Base-by-base conservation (phyloP, 306 rosid genomes). In the Dalbergia cultrata region DNA sequence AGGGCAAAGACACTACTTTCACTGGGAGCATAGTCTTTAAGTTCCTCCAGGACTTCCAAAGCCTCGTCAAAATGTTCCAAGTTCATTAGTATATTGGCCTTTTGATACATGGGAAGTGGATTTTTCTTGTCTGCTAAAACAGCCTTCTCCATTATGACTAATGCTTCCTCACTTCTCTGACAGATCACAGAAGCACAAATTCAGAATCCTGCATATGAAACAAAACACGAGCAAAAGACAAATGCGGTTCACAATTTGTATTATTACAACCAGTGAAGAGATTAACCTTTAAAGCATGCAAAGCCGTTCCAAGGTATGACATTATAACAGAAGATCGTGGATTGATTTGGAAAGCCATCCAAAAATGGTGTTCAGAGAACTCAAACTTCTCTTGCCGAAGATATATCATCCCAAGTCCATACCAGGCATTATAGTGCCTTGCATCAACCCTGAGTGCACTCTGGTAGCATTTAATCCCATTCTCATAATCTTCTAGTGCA, bases 21-120 rank as follows among this genome's bases (percentile, higher is more conserved):
- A 1, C 97, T 89, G 50, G 99, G 99, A 13, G 98, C 91, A 64
- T 86, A 93, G 80, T 92, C 95, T 81, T 90, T 96, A 73, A 96
- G 97, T 82, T 93, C 97, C 87, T 92, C 91, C 33, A 96, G 85
- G 75, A 92, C 97, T 70, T 87, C 92, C 85, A 96, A 75, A 54
- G 99, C 99, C 80, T 93, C 91, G 0, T 96, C 97, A 53, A 89
- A 93, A 22, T 67, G 85, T 70, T 92, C 97, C 82, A 93, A 84
- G 82, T 90, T 87, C 89, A 88, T 69, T 33, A 96, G 91, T 83
- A 96, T 93, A 75, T 84, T 93, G 50, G 99, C 99, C 91, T 96
- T 96, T 70, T 96, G 99, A 90, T 93, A 96, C 97, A 93, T 96
- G 41, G 99, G 99, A 81, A 96, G 91, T 31, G 99, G 99, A 79